Conservation (phyloP, 202 grass and related monocot species). For the Saccharum hybrid region DNA sequence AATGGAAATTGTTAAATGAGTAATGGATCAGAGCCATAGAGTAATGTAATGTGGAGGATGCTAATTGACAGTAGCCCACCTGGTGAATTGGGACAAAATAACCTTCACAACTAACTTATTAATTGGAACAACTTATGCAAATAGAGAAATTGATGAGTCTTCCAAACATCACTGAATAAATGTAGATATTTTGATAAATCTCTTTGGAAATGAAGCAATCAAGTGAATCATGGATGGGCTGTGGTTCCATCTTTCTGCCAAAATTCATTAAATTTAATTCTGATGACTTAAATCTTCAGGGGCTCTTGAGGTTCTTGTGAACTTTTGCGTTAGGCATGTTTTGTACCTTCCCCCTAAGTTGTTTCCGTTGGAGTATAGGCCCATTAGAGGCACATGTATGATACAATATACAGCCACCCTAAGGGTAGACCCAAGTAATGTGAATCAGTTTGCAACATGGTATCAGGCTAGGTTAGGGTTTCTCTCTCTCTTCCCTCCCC, state of each 20-base stretch:
- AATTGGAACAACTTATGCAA: neutral
- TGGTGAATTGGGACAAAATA: slow-evolving; percentile 5
- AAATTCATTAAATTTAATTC: neutral
- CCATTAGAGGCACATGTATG: too few species aligned
- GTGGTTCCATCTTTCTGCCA: neutral
- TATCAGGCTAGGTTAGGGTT: too few species aligned
- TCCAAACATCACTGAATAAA: neutral
- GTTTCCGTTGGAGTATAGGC: neutral
- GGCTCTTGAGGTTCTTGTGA: neutral
- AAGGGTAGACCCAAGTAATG: too few species aligned
- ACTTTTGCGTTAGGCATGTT: neutral
- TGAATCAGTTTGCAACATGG: too few species aligned
- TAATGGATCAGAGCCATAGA: neutral
- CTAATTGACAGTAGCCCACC: neutral
- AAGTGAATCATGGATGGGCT: neutral
- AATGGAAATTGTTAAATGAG: neutral
- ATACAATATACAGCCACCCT: too few species aligned
- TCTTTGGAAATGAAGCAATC: slow-evolving; percentile 25
- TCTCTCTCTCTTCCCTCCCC: too few species aligned
- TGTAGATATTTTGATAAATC: neutral
- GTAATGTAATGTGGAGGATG: neutral
- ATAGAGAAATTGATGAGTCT: neutral
- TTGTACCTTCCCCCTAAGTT: neutral
- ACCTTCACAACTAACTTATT: neutral
- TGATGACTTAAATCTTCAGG: neutral